Base-by-base conservation (phyloP, 495 filamentous ascomycete genomes). In the Staphylotrichum longicolle region DNA sequence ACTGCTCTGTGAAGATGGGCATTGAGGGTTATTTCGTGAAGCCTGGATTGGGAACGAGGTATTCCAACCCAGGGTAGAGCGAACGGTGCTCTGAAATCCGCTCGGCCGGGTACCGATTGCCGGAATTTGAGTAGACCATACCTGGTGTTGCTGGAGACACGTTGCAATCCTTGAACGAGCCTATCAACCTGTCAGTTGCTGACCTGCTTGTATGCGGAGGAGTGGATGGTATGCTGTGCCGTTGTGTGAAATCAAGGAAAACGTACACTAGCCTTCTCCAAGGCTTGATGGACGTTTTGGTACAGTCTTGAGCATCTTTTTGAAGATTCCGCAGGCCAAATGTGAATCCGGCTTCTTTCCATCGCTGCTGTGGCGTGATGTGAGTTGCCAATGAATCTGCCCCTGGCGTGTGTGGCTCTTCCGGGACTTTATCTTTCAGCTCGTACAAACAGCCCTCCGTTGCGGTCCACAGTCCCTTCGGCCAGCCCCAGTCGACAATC, bases 191-290 rank as follows among this genome's bases (percentile, higher is more conserved):
- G 35, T 53, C 40, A 44, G 52, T 33, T 37, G 10, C 7, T 3
- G 3, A 27, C 20, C 1, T 27, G 20, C 20, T 27, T 27, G 20
- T 27, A 27, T 27, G 20, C 20, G 20, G 20, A 27, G 20, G 20
- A 27, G 20, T 27, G 20, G 20, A 27, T 7, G 20, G 9, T 8
- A 5, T 32, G 20, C 35, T 8, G 5, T 15, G 10, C 12, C 11
- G 4, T 6, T 54, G n/a, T 27, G 30, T 27, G n/a, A 2, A 1
- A 5, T 14, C 5, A 11, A 2, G 7, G 45, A 15, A 20, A 4
- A 46, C 53, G 7, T 55, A 55, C 53, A 55, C 53, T 7, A 55
- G 53, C 30, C 53, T 42, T 6, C 39, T 55, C 53, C 53, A 55
- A 7, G 53, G 53, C 6, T 37, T 44, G 20, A 27, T 27, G 20